Evolutionary conservation across 208 protist species (phyloP).

Genomic region (Entamoeba histolytica): DNA sequence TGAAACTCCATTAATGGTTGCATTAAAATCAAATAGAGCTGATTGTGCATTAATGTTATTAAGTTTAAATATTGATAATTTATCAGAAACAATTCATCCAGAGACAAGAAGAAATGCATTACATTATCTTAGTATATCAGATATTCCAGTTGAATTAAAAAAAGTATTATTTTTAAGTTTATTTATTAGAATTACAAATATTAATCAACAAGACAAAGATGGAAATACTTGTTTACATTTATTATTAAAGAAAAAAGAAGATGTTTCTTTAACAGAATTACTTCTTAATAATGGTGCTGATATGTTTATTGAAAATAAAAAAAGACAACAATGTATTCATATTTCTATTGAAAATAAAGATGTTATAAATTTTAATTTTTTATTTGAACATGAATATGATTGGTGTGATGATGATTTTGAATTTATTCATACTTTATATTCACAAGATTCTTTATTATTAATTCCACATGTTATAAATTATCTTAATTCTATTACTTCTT

Average conservation of each 20-base stretch:
- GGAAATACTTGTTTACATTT: background rate
- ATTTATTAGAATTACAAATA: background rate
- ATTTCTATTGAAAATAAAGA: background rate
- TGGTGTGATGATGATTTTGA: background rate
- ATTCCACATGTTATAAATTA: background rate
- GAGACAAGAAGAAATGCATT: background rate
- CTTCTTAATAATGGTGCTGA: background rate
- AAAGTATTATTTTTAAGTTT: background rate
- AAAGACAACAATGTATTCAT: background rate
- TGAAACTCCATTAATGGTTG: background rate
- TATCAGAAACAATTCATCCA: background rate
- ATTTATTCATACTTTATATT: background rate
- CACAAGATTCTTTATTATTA: background rate
- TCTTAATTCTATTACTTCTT: background rate
- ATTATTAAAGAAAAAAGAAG: background rate
- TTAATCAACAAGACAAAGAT: background rate
- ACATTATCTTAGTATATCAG: background rate
- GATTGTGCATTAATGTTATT: background rate
- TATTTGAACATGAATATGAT: background rate
- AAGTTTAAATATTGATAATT: background rate
- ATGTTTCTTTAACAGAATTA: background rate
- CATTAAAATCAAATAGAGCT: background rate
- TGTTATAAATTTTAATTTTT: background rate
- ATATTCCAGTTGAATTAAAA: background rate
- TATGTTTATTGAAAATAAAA: background rate